Base-by-base conservation (phyloP, 2,329 filamentous ascomycete species). In the Metarhizium guizhouense region DNA sequence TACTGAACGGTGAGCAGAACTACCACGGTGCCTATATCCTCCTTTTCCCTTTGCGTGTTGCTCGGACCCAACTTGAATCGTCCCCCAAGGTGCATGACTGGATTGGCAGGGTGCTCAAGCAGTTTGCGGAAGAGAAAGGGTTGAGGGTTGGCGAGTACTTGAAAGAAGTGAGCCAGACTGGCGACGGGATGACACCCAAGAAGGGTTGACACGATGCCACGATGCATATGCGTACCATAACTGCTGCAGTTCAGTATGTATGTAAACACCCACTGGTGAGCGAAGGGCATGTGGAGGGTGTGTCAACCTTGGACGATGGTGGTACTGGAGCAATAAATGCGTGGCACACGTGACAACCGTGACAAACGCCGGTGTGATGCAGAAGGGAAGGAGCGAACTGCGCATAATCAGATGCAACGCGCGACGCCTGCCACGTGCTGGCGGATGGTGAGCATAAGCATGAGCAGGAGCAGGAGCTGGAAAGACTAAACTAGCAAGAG, bases 1-100 rank as follows among this genome's bases (percentile, higher is more conserved):
- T 56, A 8, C 53, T 56, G 42, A 51, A 50, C 7, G 55, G 55
- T 20, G 52, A 56, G 51, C 51, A 56, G 47, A 54, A 54, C 25
- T 53, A 54, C n/a, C 52, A 53, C 47, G 55, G 55, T 4, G 55
- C 55, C 6, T 56, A 50, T n/a, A 56, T 56, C 11, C 48, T 56
- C 5, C 20, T 56, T 13, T 56, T 56, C 16, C 51, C 55, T 3
- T 42, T 56, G 29, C 55, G 55, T 5, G 47, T 54, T n/a, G 55
- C 55, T 34, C 52, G 48, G 8, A 50, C 34, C 5, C 51, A 54
- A 40, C 34, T 57, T 25, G n/a, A 29, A 16, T 47, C 52, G 32
- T 48, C 40, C 20, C 55, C 55, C 2, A 56, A 47, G 32, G 40
- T 56, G 25, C n/a, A 54, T 51, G 25, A 47, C 20, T 56, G 55